These are phyloP conservation scores for Yamadazyma insecticola DNA, from an alignment of 805 yeast species.

Conservation along the genomic window DNA sequence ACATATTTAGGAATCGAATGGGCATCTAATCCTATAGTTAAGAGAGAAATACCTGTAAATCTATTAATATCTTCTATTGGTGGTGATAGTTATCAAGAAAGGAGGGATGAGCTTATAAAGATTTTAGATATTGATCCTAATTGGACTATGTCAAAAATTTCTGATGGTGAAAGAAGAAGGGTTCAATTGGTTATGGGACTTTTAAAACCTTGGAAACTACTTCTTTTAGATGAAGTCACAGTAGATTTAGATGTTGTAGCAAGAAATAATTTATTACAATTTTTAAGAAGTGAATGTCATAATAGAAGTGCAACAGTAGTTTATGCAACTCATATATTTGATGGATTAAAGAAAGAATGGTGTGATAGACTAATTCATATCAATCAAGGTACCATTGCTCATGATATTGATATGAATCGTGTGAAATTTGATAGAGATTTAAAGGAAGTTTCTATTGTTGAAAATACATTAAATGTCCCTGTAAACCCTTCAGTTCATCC, in stretches of 20 bases:
- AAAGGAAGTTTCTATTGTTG: constrained; percentile 2
- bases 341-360: constrained; percentile 82
- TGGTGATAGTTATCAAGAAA: constrained; percentile 54
- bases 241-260: constrained; percentile 95
- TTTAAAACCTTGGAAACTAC: constrained; percentile 81
- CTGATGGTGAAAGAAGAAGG: constrained; percentile 93
- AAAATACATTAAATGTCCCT: constrained; percentile 31
- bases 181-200: constrained; percentile 94
- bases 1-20: constrained; percentile 96
- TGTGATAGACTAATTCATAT: constrained; percentile 81
- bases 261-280: constrained; percentile 65
- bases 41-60: constrained; percentile 86
- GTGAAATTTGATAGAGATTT: constrained; percentile 17
- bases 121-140: constrained; percentile 79
- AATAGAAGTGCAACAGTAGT: constrained; percentile 70
- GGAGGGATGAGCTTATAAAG: constrained; percentile 72
- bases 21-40: constrained; percentile 88
- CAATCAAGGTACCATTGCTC: constrained; percentile 54
- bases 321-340: constrained; percentile 95
- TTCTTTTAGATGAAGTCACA: constrained; percentile 93
- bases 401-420: constrained; percentile 27
- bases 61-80: constrained; percentile 79
- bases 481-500: constrained; percentile 62
- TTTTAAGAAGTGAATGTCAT: constrained; percentile 69
- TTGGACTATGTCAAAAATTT: constrained; percentile 90